A percentile compares a stretch with the other conserved stretches of the same genome.
These are phyloP conservation scores for Leccinellum luteum DNA, from an alignment of 768 basidiomycete genomes.

Conservation along the genomic window DNA sequence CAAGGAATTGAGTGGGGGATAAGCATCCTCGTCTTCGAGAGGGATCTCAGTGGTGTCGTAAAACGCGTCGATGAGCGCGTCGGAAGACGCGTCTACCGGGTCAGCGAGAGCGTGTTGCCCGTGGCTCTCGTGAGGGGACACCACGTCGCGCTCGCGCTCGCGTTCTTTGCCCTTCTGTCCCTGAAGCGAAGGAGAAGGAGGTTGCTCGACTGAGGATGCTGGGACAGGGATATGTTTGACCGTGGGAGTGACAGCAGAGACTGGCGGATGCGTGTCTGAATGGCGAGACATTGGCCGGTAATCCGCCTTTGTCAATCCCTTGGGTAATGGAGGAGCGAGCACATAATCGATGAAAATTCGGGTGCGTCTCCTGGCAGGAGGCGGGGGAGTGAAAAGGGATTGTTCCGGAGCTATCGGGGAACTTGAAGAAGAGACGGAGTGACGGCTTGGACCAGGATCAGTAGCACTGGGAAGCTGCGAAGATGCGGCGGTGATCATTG, in stretches of 20 bases:
- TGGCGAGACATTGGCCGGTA: conserved; percentile 12
- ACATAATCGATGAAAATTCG: conserved; percentile 17
- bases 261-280: background rate
- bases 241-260: background rate
- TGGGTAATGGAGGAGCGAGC: conserved; percentile 20
- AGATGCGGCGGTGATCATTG: conserved; percentile 2
- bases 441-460: conserved; percentile 9
- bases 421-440: background rate
- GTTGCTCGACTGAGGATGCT: background rate
- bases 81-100: background rate
- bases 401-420: conserved; percentile 10
- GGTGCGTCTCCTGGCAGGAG: conserved; percentile 9
- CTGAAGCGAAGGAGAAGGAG: background rate
- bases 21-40: conserved; percentile 14
- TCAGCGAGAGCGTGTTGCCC: background rate
- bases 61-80: conserved; percentile 9
- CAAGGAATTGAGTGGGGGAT: conserved; percentile 14
- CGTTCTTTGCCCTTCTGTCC: conserved; percentile 25
- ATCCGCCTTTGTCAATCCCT: conserved; percentile 19
- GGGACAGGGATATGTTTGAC: background rate
- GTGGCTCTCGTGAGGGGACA: background rate
- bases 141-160: conserved; percentile 9
- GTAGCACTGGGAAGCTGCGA: background rate
- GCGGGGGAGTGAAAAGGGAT: conserved; percentile 32
- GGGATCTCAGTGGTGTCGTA: conserved; percentile 11